Conservation (phyloP, 2,329 filamentous ascomycete species). For the Hansfordia pulvinata region DNA sequence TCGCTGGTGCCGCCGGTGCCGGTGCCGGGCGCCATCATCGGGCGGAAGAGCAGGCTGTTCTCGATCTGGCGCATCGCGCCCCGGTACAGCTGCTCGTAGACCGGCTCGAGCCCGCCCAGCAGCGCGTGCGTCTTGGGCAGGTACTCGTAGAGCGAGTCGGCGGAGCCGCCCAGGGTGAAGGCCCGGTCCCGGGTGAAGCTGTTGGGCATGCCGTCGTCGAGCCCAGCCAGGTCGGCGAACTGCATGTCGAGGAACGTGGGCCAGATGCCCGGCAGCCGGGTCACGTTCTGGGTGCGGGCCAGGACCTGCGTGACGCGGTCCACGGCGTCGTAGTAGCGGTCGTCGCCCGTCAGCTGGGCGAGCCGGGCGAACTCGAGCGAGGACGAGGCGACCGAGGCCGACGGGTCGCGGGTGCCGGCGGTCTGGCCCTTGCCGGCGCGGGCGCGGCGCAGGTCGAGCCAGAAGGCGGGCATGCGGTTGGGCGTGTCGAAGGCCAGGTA, state of each 20-base stretch:
- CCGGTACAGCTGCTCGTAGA: conserved; percentile 54
- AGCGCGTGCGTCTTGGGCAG: conserved; percentile 50
- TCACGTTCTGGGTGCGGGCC: conserved; percentile 53
- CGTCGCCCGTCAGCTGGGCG: conserved; percentile 52
- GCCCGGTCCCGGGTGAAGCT: conserved; percentile 10
- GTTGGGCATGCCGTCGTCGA: neutral
- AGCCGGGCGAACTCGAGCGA: conserved; percentile 59
- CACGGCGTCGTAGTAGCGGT: conserved; percentile 64
- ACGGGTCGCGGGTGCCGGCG: conserved; percentile 19
- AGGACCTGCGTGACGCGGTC: conserved; percentile 60
- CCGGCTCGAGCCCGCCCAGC: conserved; percentile 44
- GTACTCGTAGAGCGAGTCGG: conserved; percentile 47
- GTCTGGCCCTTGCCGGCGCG: conserved; percentile 17
- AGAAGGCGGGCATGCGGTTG: conserved; percentile 37
- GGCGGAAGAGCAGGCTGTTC: conserved; percentile 54
- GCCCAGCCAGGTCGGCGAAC: conserved; percentile 28
- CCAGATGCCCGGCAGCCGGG: conserved; percentile 64
- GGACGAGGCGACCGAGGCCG: conserved; percentile 39
- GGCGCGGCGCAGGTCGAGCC: conserved; percentile 34
- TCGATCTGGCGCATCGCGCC: conserved; percentile 43
- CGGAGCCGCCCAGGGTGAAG: conserved; percentile 39
- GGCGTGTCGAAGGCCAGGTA: conserved; percentile 33
- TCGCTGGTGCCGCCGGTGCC: too few relatives aligned
- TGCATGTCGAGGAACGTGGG: conserved; percentile 48
- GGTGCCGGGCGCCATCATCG: conserved; percentile 46